Conservation (phyloP, 1,284 basidiomycete genomes). For the Marasmius tenuissimus region DNA sequence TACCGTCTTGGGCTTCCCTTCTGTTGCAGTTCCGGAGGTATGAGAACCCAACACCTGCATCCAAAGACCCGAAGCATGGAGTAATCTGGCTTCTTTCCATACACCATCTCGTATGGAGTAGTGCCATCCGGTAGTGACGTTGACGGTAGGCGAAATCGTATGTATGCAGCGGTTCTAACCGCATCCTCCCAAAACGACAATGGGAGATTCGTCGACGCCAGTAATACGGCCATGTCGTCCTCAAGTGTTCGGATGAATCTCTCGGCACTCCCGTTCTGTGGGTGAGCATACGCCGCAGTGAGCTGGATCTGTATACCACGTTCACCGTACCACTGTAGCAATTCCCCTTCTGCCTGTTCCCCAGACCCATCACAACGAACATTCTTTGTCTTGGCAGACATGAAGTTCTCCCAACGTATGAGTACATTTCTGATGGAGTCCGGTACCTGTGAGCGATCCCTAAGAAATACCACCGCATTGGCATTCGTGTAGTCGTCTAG, state of each 20-base stretch:
- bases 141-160: no score
- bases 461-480: not conserved
- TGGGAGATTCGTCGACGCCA: no score
- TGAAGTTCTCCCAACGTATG: not conserved
- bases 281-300: slow-evolving; percentile 23
- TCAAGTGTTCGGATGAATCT: no score
- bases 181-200: no score
- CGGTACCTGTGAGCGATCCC: not conserved
- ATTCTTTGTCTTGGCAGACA: not conserved
- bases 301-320: not conserved
- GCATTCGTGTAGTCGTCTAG: slow-evolving; percentile 4
- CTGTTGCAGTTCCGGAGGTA: slow-evolving; percentile 18
- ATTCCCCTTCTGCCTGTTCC: not conserved
- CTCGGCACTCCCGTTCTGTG: slow-evolving; percentile 34
- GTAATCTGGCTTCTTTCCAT: no score
- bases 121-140: no score
- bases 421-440: not conserved
- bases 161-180: no score
- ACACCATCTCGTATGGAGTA: no score
- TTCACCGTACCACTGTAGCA: not conserved
- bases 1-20: slow-evolving; percentile 17
- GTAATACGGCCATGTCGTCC: no score
- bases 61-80: slow-evolving; percentile 14
- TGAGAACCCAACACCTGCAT: slow-evolving; percentile 22
- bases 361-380: not conserved